phyloP scores from a whole-genome alignment of 2,329 filamentous ascomycete genomes.

The Aspergillus terreus region DNA sequence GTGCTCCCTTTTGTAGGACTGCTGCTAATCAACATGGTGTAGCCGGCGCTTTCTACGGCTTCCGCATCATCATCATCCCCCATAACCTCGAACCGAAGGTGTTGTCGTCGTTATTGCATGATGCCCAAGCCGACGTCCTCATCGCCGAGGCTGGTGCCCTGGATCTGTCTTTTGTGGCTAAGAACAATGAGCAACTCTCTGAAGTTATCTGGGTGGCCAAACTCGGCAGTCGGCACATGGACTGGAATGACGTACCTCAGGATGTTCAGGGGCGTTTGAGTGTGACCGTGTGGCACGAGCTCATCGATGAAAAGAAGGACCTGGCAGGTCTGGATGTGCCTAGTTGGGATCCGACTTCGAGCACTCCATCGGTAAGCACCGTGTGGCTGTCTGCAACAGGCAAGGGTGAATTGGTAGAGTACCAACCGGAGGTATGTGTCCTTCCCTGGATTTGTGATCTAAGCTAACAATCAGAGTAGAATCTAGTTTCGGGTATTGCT shows the following conservation, averaged over 20 bases:
- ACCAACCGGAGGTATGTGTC: constrained; percentile 60
- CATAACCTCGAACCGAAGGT: constrained; percentile 70
- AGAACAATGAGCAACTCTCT: constrained; percentile 66
- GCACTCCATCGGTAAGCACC: constrained; percentile 44
- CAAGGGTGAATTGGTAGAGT: constrained; percentile 70
- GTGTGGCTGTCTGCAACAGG: constrained; percentile 39
- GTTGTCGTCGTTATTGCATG: constrained; percentile 67
- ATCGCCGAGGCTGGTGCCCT: constrained; percentile 84
- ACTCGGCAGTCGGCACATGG: constrained; percentile 83
- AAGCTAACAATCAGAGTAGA: constrained; percentile 42
- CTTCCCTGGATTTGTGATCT: background rate
- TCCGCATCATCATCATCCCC: constrained; percentile 80
- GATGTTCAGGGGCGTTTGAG: constrained; percentile 71
- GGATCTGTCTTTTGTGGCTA: constrained; percentile 69
- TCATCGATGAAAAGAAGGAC: constrained; percentile 67
- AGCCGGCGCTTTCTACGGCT: constrained; percentile 84
- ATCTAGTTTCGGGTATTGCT: constrained; percentile 82
- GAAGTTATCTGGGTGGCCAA: constrained; percentile 92
- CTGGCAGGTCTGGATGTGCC: constrained; percentile 63
- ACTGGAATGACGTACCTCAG: constrained; percentile 86
- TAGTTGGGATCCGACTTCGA: constrained; percentile 52
- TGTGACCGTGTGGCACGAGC: constrained; percentile 89
- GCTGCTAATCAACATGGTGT: constrained; percentile 5
- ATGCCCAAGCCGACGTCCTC: constrained; percentile 73
- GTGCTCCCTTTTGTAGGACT: background rate